Evolutionary conservation across 768 basidiomycete genomes (phyloP).

Genomic region (Mycena sanguinolenta): DNA sequence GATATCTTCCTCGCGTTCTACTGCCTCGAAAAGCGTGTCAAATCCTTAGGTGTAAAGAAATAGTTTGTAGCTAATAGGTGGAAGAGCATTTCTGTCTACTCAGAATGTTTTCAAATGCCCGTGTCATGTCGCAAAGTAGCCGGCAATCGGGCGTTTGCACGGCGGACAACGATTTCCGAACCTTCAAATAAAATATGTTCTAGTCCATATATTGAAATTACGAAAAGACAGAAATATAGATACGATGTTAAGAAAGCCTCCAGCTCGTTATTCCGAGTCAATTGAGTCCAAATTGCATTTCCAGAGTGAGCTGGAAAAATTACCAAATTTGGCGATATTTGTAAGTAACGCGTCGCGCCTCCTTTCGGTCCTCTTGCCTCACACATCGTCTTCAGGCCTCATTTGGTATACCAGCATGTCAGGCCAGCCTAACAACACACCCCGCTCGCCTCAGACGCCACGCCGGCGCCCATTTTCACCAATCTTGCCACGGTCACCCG

Average conservation of each 20-base stretch:
- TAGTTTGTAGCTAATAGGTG: neutral
- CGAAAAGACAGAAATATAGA: neutral
- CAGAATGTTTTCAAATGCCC: neutral
- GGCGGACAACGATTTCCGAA: neutral
- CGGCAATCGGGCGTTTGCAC: neutral
- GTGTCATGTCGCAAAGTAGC: neutral
- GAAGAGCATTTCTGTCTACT: neutral
- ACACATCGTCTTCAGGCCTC: too few relatives aligned
- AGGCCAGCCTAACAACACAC: neutral
- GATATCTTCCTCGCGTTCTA: neutral
- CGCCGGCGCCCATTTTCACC: conserved; percentile 1
- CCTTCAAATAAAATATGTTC: neutral
- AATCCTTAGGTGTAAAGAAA: neutral
- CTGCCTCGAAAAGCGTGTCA: neutral
- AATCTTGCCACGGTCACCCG: neutral
- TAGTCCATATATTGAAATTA: neutral
- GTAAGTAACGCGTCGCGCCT: conserved; percentile 13
- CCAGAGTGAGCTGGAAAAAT: too few relatives aligned
- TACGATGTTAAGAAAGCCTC: neutral
- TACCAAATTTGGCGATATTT: conserved; percentile 2
- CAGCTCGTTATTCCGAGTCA: neutral
- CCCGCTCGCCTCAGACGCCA: neutral
- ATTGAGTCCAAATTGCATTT: neutral
- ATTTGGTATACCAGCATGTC: neutral
- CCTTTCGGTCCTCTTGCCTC: neutral